Evolutionary conservation across 2,329 filamentous ascomycete genomes (phyloP).

Genomic region (Sporothrix protearum): DNA sequence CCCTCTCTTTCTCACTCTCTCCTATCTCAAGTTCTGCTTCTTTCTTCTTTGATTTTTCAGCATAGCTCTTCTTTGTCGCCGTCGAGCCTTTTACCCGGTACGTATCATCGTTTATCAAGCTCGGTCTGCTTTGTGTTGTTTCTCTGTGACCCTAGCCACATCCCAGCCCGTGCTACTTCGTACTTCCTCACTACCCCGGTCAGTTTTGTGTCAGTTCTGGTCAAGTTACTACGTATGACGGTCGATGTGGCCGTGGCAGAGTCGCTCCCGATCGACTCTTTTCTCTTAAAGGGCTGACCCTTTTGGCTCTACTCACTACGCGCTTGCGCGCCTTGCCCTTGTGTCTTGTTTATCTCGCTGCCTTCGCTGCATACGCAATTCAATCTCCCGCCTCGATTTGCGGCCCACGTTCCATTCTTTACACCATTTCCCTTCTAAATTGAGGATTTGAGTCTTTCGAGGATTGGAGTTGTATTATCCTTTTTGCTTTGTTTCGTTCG

Average conservation of each 20-base stretch:
- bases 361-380: constrained; percentile 21
- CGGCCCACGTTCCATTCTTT: background rate
- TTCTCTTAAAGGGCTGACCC: background rate
- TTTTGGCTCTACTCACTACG: background rate
- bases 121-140: background rate
- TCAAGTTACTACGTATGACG: background rate
- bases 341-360: constrained; percentile 18
- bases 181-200: background rate
- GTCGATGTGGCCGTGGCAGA: background rate
- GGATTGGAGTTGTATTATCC: background rate
- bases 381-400: constrained; percentile 6
- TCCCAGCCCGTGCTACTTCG: background rate
- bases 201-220: background rate
- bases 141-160: background rate
- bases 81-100: background rate
- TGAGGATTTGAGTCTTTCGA: background rate
- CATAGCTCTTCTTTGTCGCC: background rate
- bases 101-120: background rate
- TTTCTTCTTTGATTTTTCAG: background rate
- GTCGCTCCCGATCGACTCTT: background rate
- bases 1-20: background rate
- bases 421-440: background rate
- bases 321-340: background rate
- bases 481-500: background rate
- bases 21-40: background rate